Evolutionary conservation across 73 alveolate species (phyloP).

Genomic region (Vitrella brassicaformis): DNA sequence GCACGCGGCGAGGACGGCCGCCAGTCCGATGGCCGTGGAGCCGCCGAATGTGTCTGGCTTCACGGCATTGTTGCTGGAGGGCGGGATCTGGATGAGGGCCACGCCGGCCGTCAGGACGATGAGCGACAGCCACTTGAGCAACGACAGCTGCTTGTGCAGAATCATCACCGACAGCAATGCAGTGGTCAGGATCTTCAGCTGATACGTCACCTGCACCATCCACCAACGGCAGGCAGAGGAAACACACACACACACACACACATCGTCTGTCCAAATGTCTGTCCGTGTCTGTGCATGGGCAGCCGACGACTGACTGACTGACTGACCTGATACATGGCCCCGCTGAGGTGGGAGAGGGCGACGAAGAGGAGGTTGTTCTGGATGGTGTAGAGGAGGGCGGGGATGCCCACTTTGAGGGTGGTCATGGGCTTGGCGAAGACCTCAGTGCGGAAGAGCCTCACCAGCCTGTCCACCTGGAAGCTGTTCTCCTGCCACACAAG

Average conservation of each 20-base stretch:
- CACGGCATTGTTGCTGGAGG: slow-evolving; percentile 6
- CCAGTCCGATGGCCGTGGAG: slow-evolving; percentile 13
- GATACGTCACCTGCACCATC: slow-evolving; percentile 37
- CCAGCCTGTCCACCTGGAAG: background rate
- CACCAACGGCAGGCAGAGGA: background rate
- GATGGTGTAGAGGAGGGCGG: slow-evolving; percentile 21
- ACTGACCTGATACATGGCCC: slow-evolving; percentile 9
- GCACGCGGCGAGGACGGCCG: slow-evolving; percentile 30
- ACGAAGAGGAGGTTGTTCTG: slow-evolving; percentile 28
- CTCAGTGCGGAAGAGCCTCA: background rate
- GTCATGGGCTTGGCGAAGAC: background rate
- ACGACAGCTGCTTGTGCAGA: slow-evolving; percentile 8
- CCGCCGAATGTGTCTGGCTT: slow-evolving; percentile 7
- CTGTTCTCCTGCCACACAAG: background rate
- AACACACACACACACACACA: background rate
- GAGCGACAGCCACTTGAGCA: slow-evolving; percentile 24
- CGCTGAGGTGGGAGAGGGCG: slow-evolving; percentile 22
- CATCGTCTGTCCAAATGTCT: background rate
- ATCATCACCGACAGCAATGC: slow-evolving; percentile 21
- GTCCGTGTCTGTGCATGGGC: background rate
- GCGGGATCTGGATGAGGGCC: slow-evolving; percentile 27
- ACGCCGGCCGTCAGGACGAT: slow-evolving; percentile 23
- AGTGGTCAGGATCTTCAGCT: slow-evolving; percentile 35
- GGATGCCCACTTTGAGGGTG: slow-evolving; percentile 15
- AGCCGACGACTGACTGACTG: background rate